Evolutionary conservation across 2,329 filamentous ascomycete genomes (phyloP), one percentile per base, ranked within the genome.

Genomic region (Aureobasidium subglaciale): DNA sequence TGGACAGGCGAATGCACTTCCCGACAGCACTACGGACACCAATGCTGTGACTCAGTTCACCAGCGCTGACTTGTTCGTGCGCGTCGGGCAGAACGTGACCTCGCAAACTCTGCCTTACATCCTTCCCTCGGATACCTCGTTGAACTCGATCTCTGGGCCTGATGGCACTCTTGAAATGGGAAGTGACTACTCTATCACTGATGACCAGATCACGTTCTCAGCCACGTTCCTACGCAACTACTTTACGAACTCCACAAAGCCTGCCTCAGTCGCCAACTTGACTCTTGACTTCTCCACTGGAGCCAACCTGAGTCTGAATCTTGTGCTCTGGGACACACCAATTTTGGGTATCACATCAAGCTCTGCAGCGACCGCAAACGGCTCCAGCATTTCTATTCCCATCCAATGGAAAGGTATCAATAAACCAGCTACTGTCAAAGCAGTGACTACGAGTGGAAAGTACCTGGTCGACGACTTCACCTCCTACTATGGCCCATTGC

Each of bases 381-480:
- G 67, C 5, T 60, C 70, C 1, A 72, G 75, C 52, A 64, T 82
- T 1, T 61, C 63, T 1, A 78, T 83, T 48, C 79, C 79, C 0
- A 67, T 83, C 1, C 72, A 70, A 0, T 83, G 76, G 72, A 72
- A 74, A 5, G 81, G 80, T 0, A 59, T 81, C 8, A 67, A 70
- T n/a, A 69, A 71, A 5, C 67, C 77, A 0, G 80, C 80, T 0
- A 71, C 80, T 0, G 73, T 82, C 2, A 77, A 78, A 60, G 78
- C 79, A 9, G 42, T 76, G 5, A 73, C 72, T 18, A 65, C 62
- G 1, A 76, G 80, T 58, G 78, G 78, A 1, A 70, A 66, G 6
- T 79, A 73, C 52, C 63, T 84, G 6, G 71, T 79, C 4, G 81
- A 84, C 59, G 73, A 77, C 48, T 84, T 78, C 78, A 84, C 81